Evolutionary conservation across 306 rosid species (phyloP).

Genomic region (Pyrus bretschneideri): DNA sequence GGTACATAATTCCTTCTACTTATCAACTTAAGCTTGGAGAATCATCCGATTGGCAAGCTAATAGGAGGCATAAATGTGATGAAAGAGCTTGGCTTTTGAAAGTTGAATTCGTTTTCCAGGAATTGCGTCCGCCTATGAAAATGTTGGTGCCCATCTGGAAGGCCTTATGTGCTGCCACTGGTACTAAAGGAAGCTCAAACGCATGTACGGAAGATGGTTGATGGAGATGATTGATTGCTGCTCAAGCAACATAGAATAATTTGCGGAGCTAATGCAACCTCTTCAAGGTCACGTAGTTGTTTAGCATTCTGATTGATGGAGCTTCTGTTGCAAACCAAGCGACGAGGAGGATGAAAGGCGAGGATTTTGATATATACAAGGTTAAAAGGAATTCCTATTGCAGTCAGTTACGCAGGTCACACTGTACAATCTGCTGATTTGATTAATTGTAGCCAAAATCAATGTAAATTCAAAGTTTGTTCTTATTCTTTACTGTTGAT

Average conservation of each 20-base stretch:
- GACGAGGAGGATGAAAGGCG: background rate
- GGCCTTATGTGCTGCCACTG: slow-evolving; percentile 68
- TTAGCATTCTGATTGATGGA: background rate
- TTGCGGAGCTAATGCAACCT: background rate
- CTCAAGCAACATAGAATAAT: background rate
- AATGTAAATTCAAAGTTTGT: slow-evolving; percentile 5
- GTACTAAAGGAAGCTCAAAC: slow-evolving; percentile 23
- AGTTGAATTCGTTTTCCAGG: slow-evolving; percentile 35
- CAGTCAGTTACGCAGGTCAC: background rate
- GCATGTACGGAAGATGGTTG: slow-evolving; percentile 19
- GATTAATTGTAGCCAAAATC: slow-evolving; percentile 1
- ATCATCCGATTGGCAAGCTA: background rate
- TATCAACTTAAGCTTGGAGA: background rate
- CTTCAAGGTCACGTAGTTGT: background rate
- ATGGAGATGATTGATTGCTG: slow-evolving; percentile 2
- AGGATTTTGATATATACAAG: background rate
- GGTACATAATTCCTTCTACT: slow-evolving; percentile 30
- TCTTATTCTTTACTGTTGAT: background rate
- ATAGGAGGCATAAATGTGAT: background rate
- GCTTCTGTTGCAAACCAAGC: background rate
- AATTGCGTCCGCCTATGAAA: slow-evolving; percentile 66
- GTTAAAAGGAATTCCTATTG: background rate
- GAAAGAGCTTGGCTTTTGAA: slow-evolving; percentile 1
- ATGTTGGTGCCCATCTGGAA: slow-evolving; percentile 87
- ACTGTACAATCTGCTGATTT: slow-evolving; percentile 1